A percentile compares a stretch with the other conserved stretches of the same genome.
Evolutionary conservation across 148 eudicot genomes (phyloP).

Genomic region (Nepenthes gracilis): DNA sequence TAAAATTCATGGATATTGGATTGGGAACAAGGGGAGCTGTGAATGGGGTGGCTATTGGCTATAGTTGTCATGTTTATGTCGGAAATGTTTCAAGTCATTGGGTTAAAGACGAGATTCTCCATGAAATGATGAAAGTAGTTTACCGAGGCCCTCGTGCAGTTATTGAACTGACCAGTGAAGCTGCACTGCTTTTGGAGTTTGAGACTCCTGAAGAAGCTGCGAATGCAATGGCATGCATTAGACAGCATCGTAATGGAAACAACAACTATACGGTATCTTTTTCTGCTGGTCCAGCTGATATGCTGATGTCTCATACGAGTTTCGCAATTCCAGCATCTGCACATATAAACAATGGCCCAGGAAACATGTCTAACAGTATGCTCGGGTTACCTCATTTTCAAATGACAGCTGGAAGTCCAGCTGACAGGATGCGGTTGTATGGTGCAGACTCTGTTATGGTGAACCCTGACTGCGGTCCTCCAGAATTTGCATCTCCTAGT

Average conservation of each 20-base stretch:
- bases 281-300: conserved; percentile 26
- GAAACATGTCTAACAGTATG: conserved; percentile 16
- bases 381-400: conserved; percentile 55
- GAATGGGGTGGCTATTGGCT: conserved; percentile 71
- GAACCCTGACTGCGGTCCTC: conserved; percentile 26
- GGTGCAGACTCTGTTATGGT: conserved; percentile 14
- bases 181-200: conserved; percentile 81
- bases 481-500: conserved; percentile 62
- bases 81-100: conserved; percentile 59
- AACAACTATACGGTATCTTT: conserved; percentile 16
- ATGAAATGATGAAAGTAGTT: conserved; percentile 46
- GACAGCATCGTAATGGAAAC: conserved; percentile 52
- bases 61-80: conserved; percentile 71
- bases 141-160: conserved; percentile 63
- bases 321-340: conserved; percentile 25
- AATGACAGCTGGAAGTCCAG: conserved; percentile 34
- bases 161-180: conserved; percentile 67
- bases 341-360: conserved; percentile 21
- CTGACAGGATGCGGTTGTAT: conserved; percentile 11
- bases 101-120: conserved; percentile 77
- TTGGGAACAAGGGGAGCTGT: conserved; percentile 69
- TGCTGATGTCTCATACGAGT: conserved; percentile 23
- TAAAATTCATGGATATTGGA: conserved; percentile 82
- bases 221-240: conserved; percentile 48
- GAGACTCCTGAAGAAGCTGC: conserved; percentile 91